phyloP scores from a whole-genome alignment of 2,329 filamentous ascomycete genomes.

The Sordariomycetes sp. region DNA sequence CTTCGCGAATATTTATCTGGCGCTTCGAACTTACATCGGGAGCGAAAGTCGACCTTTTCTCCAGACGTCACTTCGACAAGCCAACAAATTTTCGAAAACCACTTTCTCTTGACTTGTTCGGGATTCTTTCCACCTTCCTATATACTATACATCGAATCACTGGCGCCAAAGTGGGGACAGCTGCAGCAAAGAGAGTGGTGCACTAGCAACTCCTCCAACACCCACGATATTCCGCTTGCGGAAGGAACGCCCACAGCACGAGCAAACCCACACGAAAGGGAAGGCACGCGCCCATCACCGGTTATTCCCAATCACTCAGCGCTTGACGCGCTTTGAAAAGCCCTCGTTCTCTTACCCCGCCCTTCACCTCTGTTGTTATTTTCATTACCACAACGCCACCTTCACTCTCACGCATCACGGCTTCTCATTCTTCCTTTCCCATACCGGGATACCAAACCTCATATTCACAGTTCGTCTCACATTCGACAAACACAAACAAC shows the following conservation, averaged over 20 bases:
- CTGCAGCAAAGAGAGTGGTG: background rate
- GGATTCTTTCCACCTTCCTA: background rate
- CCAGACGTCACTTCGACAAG: background rate
- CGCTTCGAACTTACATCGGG: background rate
- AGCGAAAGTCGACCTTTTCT: background rate
- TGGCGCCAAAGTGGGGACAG: background rate
- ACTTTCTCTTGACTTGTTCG: background rate
- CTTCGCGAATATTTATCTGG: background rate
- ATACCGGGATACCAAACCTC: background rate
- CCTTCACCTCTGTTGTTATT: background rate
- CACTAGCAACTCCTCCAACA: background rate
- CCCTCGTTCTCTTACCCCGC: background rate
- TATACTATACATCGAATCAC: background rate
- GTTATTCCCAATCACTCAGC: background rate
- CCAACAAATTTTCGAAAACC: background rate
- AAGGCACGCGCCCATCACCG: background rate
- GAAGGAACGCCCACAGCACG: background rate
- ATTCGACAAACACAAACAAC: background rate
- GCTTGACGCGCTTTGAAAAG: background rate
- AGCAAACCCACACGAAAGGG: background rate
- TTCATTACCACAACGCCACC: background rate
- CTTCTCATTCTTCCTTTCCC: background rate
- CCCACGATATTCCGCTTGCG: background rate
- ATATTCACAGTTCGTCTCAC: background rate
- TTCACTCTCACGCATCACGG: background rate